phyloP scores from a whole-genome alignment of 257 asterid species.

The Solanum peruvianum region DNA sequence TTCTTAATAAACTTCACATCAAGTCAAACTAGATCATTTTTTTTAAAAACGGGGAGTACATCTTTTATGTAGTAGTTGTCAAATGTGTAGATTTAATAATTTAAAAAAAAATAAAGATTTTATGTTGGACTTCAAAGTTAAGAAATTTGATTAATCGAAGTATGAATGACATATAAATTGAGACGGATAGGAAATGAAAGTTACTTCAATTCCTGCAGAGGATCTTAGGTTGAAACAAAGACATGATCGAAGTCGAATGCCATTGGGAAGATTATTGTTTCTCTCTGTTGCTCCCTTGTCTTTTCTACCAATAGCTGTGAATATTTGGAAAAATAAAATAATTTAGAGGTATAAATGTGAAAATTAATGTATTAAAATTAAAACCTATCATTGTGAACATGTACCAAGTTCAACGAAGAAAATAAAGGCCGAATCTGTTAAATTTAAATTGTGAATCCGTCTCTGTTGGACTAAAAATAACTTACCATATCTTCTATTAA shows the following conservation, averaged over 20 bases:
- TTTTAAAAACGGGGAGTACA: too few species aligned
- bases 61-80: too few species aligned
- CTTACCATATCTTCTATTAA: constrained; percentile 30
- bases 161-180: background rate
- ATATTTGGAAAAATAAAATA: background rate
- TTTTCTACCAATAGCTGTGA: constrained; percentile 7
- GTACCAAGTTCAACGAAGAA: background rate
- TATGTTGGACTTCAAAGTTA: too few species aligned
- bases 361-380: too few species aligned
- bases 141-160: background rate
- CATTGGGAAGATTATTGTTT: constrained; percentile 16
- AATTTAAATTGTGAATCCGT: background rate
- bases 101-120: too few species aligned
- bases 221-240: constrained; percentile 27
- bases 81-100: too few species aligned
- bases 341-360: background rate
- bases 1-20: too few species aligned
- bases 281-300: constrained; percentile 2
- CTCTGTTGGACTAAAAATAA: background rate
- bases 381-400: background rate
- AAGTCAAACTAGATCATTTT: too few species aligned
- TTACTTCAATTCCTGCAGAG: constrained; percentile 22
- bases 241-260: constrained; percentile 19
- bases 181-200: background rate
- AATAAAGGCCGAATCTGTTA: background rate